These are phyloP conservation scores for Ganoderma boninense DNA, from an alignment of 1,284 basidiomycete species.

Conservation along the genomic window DNA sequence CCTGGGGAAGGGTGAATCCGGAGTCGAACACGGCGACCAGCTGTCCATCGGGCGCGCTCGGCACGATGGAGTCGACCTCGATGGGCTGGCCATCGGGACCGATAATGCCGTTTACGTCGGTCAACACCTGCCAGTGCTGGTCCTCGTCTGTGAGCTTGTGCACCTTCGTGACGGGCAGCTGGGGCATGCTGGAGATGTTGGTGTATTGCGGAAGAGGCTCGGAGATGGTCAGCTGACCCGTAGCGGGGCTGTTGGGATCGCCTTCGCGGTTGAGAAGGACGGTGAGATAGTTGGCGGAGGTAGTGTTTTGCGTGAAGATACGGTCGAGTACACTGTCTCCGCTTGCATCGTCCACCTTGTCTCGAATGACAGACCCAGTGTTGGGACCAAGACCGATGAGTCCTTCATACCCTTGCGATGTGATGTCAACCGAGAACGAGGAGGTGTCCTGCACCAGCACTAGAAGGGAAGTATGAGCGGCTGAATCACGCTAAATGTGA, in stretches of 20 bases:
- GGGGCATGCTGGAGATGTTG: slow-evolving; percentile 66
- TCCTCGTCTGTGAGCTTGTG: slow-evolving; percentile 60
- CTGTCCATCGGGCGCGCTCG: slow-evolving; percentile 45
- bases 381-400: slow-evolving; percentile 81
- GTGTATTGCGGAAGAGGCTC: slow-evolving; percentile 64
- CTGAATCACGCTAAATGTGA: background rate
- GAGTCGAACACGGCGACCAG: slow-evolving; percentile 80
- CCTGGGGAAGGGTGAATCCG: slow-evolving; percentile 74
- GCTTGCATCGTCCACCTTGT: slow-evolving; percentile 56
- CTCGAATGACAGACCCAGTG: slow-evolving; percentile 68
- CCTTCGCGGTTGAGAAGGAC: slow-evolving; percentile 69
- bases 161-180: slow-evolving; percentile 73
- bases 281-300: slow-evolving; percentile 70
- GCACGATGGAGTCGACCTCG: slow-evolving; percentile 69
- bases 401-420: slow-evolving; percentile 70
- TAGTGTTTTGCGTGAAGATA: slow-evolving; percentile 66
- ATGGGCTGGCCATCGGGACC: slow-evolving; percentile 77
- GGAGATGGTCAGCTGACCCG: slow-evolving; percentile 68
- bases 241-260: slow-evolving; percentile 52
- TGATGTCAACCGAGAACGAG: slow-evolving; percentile 70
- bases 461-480: slow-evolving; percentile 36
- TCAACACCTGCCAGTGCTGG: slow-evolving; percentile 82
- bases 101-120: slow-evolving; percentile 69
- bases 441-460: slow-evolving; percentile 72
- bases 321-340: slow-evolving; percentile 66